Conservation (phyloP, 2,329 filamentous ascomycete genomes). For the Endothia cerciana region DNA sequence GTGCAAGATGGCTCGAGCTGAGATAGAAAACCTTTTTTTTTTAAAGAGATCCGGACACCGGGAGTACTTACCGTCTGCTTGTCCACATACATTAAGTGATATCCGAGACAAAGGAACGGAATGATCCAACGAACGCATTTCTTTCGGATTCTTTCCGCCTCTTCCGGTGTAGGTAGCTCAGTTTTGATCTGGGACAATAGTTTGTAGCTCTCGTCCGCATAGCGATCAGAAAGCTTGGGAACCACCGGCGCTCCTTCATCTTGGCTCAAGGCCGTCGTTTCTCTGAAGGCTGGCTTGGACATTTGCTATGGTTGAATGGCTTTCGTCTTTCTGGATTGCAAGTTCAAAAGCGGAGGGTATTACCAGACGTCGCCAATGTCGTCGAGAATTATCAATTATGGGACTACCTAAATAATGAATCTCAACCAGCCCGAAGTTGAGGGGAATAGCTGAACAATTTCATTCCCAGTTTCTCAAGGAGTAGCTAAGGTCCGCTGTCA, state of each 20-base stretch:
- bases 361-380: not conserved
- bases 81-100: slow-evolving; percentile 46
- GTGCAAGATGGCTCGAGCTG: not conserved
- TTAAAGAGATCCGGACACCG: not conserved
- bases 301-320: not conserved
- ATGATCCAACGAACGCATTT: slow-evolving; percentile 43
- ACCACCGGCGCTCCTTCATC: slow-evolving; percentile 3
- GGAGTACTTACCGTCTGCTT: slow-evolving; percentile 26
- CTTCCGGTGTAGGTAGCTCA: slow-evolving; percentile 39
- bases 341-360: not conserved
- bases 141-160: slow-evolving; percentile 36
- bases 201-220: slow-evolving; percentile 47
- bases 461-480: not conserved
- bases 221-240: slow-evolving; percentile 42
- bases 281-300: not conserved
- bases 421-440: not conserved
- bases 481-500: not conserved
- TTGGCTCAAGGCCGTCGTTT: slow-evolving; percentile 8
- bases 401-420: not conserved
- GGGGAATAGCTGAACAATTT: not conserved
- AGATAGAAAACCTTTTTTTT: not conserved
- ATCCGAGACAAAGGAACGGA: slow-evolving; percentile 44
- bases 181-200: slow-evolving; percentile 44
- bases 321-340: not conserved
- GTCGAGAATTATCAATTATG: not conserved